Base-by-base conservation (phyloP, 257 asterid species). In the Salvia miltiorrhiza region DNA sequence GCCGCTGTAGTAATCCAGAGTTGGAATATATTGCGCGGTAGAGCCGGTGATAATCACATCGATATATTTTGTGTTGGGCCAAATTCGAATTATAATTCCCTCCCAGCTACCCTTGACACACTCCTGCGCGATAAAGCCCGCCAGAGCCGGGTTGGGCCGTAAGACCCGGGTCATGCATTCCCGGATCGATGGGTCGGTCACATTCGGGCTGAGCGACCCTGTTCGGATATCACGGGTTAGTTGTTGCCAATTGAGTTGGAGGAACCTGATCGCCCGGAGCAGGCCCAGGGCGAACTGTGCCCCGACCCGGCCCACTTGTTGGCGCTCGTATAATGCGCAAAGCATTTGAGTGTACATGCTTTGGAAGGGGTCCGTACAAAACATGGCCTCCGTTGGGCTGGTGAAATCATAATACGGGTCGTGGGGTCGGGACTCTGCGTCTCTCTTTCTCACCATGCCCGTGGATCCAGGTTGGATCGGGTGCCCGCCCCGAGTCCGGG, bases 341-440 rank as follows among this genome's bases (percentile, higher is more conserved):
- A 84, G 52, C 83, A 82, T 78, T 47, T 84, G 86, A 16, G 75
- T 19, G 63, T 80, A 78, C 76, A 80, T 78, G 75, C 84, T 78
- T 32, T 83, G 88, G 67, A 67, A 56, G 3, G 81, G 33, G 58
- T 81, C 83, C 44, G 63, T 40, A 30, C 87, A 79, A 1, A 76
- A 67, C n/a, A 82, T 79, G 32, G 87, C 80, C 41, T 82, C 77
- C 5, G 63, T 50, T 0, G 86, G 83, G 10, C 84, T 80, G 7
- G 79, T 80, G 78, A 66, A 74, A 0, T 74, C 78, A 19, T 77
- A 71, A 32, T 48, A 80, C 26, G 80, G 78, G 68, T 81, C 76
- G 14, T 71, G 54, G 39, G 71, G 67, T 32, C 76, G 84, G 55
- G 32, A 72, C 79, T 26, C 30, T 26, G 30, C 30, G 30, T 26